Base-by-base conservation (phyloP, 1,284 basidiomycete species). In the Cryptococcus sp. region DNA sequence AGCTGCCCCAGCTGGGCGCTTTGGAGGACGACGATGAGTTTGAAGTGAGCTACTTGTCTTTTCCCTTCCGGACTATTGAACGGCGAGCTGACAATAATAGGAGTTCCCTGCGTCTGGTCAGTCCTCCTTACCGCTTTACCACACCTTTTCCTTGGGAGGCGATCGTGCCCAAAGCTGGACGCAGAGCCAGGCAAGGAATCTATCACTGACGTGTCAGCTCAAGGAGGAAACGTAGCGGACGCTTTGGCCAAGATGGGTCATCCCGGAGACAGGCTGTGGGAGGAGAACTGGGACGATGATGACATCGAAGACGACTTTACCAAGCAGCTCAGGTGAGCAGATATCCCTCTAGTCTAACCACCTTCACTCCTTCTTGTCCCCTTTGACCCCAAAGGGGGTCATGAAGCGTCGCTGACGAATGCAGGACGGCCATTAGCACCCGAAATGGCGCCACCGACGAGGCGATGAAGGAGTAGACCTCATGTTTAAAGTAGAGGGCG, bases 231-330 rank as follows among this genome's bases (percentile, higher is more conserved):
- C 32, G 61, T 72, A 19, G 53, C 64, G 11, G 68, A 71, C 40
- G 59, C 65, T 0, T 51, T 73, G 21, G 58, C 57, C 18, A 62
- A 65, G 43, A 47, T 41, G n/a, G 57, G 51, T n/a, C 54, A 62
- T 12, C 56, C 63, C 40, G 57, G 57, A 18, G 65, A 68, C 45
- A 66, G 92, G 67, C 77, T 97, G 26, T 98, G 94, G 94, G 93
- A 97, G 77, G 94, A 97, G 65, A 97, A 97, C 71, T 98, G 94
- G 94, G 94, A 98, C 66, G 94, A 98, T 65, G 94, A 98, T 74
- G 93, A 97, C 72, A 85, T 95, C 54, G 94, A 95, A 70, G 93
- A 97, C 66, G 91, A 97, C 62, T 98, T 97, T 69, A 93, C 90
- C 65, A 84, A 88, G 51, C 91, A 95, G 73, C 76, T 98, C 61